These are phyloP conservation scores for Pichia heedii DNA, from an alignment of 805 yeast species.

Conservation along the genomic window DNA sequence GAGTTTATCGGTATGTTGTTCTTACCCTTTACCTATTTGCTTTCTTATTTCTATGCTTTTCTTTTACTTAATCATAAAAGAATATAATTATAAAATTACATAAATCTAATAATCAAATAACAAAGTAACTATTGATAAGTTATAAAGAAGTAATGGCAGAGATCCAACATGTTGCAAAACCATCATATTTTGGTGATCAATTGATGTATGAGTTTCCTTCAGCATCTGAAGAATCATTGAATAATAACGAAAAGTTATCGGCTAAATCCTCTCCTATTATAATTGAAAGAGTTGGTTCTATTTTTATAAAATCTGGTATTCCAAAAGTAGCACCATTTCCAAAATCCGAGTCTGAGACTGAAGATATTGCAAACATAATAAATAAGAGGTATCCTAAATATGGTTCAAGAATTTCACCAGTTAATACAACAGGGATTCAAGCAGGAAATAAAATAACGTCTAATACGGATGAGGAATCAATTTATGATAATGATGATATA, in stretches of 20 bases:
- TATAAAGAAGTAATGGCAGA: background rate
- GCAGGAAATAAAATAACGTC: too few species aligned
- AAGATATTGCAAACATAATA: background rate
- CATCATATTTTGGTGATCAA: constrained; percentile 12
- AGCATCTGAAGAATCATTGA: background rate
- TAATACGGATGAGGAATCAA: constrained; percentile 1
- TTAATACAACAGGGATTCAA: background rate
- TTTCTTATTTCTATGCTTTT: too few species aligned
- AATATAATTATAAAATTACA: too few species aligned
- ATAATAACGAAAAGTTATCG: background rate
- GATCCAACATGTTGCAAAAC: constrained; percentile 4
- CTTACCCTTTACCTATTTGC: too few species aligned
- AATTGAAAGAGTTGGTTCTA: constrained; percentile 12
- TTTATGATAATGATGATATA: background rate
- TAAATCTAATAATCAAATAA: too few species aligned
- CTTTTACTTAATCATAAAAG: too few species aligned
- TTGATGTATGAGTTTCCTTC: constrained; percentile 7
- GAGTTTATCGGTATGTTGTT: too few species aligned
- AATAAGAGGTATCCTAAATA: background rate
- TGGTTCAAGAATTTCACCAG: background rate
- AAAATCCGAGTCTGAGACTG: background rate
- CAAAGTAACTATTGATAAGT: too few species aligned
- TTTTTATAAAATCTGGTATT: constrained; percentile 13
- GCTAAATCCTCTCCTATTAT: background rate
- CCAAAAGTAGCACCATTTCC: constrained; percentile 8